Evolutionary conservation across 2,329 filamentous ascomycete genomes (phyloP).

Genomic region (Trichoderma sp.): DNA sequence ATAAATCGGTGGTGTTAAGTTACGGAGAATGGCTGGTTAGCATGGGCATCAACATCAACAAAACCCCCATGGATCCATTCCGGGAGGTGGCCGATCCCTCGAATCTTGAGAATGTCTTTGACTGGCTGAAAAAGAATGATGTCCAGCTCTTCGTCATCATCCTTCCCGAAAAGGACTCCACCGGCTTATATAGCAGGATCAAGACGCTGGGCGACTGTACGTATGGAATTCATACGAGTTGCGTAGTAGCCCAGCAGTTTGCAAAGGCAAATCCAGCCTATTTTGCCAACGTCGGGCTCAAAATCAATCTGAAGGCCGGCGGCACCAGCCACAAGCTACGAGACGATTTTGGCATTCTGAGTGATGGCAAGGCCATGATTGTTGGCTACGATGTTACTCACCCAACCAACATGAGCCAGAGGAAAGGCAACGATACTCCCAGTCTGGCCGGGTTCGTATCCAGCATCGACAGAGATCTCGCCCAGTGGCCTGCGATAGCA

Average conservation of each 20-base stretch:
- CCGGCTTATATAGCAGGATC: constrained; percentile 61
- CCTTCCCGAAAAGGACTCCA: constrained; percentile 52
- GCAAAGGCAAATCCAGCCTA: constrained; percentile 46
- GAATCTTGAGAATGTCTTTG: constrained; percentile 37
- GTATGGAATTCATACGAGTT: constrained; percentile 69
- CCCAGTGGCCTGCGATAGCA: constrained; percentile 77
- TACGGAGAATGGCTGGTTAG: constrained; percentile 42
- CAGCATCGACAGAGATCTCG: constrained; percentile 67
- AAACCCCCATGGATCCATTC: constrained; percentile 22
- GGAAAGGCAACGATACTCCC: constrained; percentile 49
- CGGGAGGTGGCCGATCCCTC: constrained; percentile 15
- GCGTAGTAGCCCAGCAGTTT: constrained; percentile 51
- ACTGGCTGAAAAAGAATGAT: constrained; percentile 31
- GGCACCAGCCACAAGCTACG: constrained; percentile 69
- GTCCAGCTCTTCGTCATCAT: constrained; percentile 61
- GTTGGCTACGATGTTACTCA: constrained; percentile 90
- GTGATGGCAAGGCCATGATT: constrained; percentile 75
- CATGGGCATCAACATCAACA: constrained; percentile 44
- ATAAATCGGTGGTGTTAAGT: constrained; percentile 28
- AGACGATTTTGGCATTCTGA: constrained; percentile 59
- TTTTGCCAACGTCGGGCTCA: constrained; percentile 71
- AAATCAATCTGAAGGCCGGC: constrained; percentile 79
- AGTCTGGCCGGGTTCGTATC: constrained; percentile 82
- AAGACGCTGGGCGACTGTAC: constrained; percentile 69
- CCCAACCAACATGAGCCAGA: constrained; percentile 61